phyloP scores from a whole-genome alignment of 805 yeast species.

The Candida railenensis region DNA sequence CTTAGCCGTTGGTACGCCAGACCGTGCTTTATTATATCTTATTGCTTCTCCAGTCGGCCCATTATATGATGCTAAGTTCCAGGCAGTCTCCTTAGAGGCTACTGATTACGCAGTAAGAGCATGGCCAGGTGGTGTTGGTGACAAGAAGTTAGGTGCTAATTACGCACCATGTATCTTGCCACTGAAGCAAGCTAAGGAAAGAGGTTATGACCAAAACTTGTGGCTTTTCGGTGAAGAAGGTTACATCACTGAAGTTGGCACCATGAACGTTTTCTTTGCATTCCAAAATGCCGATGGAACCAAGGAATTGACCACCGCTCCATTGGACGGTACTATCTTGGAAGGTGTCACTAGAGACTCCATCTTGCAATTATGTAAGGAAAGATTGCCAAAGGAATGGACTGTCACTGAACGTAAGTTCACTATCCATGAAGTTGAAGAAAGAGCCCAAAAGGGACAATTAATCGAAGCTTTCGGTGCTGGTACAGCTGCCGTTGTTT shows the following conservation, averaged over 20 bases:
- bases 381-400: conserved; percentile 74
- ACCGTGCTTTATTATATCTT: conserved; percentile 76
- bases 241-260: conserved; percentile 91
- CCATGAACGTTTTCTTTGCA: conserved; percentile 92
- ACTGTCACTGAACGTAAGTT: conserved; percentile 76
- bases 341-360: conserved; percentile 98
- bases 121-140: conserved; percentile 99
- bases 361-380: conserved; percentile 71
- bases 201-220: conserved; percentile 94
- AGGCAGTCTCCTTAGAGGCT: conserved; percentile 92
- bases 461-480: conserved; percentile 94
- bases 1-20: conserved; percentile 83
- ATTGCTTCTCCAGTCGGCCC: conserved; percentile 98
- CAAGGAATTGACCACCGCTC: conserved; percentile 92
- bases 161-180: conserved; percentile 95
- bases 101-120: conserved; percentile 96
- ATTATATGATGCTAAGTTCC: conserved; percentile 85
- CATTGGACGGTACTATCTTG: conserved; percentile 93
- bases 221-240: conserved; percentile 94
- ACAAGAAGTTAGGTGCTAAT: conserved; percentile 94
- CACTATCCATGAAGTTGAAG: conserved; percentile 77
- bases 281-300: conserved; percentile 80
- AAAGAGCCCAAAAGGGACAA: conserved; percentile 75
- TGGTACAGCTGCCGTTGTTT: conserved; percentile 96
- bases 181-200: conserved; percentile 81